Evolutionary conservation across 2,329 filamentous ascomycete species (phyloP).

Genomic region (Trichoderma atroviride): DNA sequence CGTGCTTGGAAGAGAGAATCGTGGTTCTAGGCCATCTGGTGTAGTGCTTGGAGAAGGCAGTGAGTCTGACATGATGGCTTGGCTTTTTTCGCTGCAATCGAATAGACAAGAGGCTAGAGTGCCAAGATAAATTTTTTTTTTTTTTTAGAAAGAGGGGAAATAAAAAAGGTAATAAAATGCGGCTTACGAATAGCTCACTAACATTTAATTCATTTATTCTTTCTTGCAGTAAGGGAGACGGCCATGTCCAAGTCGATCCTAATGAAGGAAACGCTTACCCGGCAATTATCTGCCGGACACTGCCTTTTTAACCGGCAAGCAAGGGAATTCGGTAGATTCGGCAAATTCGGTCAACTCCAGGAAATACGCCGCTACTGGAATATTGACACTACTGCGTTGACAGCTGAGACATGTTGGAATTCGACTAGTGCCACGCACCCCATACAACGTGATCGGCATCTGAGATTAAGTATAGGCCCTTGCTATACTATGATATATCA

Average conservation of each 20-base stretch:
- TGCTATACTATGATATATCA: not conserved
- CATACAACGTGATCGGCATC: not conserved
- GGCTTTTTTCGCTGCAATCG: not conserved
- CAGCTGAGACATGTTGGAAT: not conserved
- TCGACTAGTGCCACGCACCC: not conserved
- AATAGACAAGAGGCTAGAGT: not conserved
- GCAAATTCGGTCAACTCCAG: not conserved
- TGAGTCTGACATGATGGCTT: not conserved
- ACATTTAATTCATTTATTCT: not conserved
- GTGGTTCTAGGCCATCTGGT: constrained; percentile 8
- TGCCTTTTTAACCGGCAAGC: not conserved
- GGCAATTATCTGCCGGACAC: not conserved
- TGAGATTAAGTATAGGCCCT: not conserved
- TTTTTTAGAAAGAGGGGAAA: not conserved
- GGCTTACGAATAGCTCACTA: not conserved
- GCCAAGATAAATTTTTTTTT: not conserved
- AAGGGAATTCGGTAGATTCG: not conserved
- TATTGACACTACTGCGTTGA: not conserved
- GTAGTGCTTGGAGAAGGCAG: constrained; percentile 3
- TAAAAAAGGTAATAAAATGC: not conserved
- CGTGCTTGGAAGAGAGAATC: constrained; percentile 6
- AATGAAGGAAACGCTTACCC: not conserved
- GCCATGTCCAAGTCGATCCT: not conserved
- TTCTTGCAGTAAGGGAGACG: not conserved
- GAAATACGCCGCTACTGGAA: not conserved